Percentiles rank a stretch among this genome's conserved stretches.
Conservation (phyloP, 768 basidiomycete genomes). For the Hericium alpestre region DNA sequence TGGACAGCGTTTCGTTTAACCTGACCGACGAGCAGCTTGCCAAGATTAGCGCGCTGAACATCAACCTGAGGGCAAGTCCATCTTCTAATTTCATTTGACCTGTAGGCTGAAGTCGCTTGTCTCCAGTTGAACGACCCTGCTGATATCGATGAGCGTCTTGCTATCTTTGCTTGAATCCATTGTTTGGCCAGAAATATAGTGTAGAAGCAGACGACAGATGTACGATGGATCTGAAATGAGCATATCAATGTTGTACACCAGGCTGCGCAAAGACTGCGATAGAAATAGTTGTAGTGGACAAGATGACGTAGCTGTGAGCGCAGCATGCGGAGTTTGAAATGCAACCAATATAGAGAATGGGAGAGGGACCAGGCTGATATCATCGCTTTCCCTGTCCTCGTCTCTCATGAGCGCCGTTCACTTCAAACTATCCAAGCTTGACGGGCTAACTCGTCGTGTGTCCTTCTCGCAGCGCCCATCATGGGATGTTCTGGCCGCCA, state of each 20-base stretch:
- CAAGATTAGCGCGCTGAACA: conserved; percentile 48
- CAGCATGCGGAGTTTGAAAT: conserved; percentile 12
- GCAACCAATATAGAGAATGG: neutral
- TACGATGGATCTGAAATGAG: too few species aligned
- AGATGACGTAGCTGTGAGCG: conserved; percentile 1
- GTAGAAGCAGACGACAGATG: too few species aligned
- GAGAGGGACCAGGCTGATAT: neutral
- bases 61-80: conserved; percentile 45
- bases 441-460: conserved; percentile 48
- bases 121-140: conserved; percentile 59
- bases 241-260: neutral
- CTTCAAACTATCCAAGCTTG: conserved; percentile 52
- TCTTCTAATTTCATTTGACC: neutral
- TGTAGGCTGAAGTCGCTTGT: conserved; percentile 2
- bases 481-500: conserved; percentile 48
- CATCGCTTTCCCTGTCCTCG: conserved; percentile 10
- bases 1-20: conserved; percentile 35
- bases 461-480: conserved; percentile 40
- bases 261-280: too few species aligned
- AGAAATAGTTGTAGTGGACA: neutral
- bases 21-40: conserved; percentile 50
- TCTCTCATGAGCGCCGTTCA: conserved; percentile 35
- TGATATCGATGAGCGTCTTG: conserved; percentile 53
- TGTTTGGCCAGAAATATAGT: neutral
- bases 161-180: conserved; percentile 52